These are phyloP conservation scores for Tieghemiomyces parasiticus DNA, from an alignment of 192 early-diverging fungal genomes.

Conservation along the genomic window DNA sequence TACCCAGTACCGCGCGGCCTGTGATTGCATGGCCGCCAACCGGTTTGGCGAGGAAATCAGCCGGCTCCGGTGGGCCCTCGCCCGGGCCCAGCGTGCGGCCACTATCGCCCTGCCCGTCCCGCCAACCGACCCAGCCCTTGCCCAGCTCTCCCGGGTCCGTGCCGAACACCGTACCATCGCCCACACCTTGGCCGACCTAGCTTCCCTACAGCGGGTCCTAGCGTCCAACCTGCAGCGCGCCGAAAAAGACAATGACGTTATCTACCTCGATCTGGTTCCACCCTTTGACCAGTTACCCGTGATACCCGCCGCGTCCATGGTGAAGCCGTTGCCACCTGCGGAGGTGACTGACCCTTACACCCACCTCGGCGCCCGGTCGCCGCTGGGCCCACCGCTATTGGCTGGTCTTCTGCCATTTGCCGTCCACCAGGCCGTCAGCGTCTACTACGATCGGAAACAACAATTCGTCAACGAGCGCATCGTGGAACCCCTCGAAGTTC, in stretches of 20 bases:
- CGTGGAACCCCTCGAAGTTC: slow-evolving; percentile 43
- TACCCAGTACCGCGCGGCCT: slow-evolving; percentile 62
- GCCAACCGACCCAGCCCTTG: not conserved
- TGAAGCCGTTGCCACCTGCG: slow-evolving; percentile 41
- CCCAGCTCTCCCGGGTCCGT: too few relatives aligned
- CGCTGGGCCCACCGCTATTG: slow-evolving; percentile 60
- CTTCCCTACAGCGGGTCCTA: slow-evolving; percentile 30
- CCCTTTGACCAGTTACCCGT: slow-evolving; percentile 33
- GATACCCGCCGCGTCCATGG: slow-evolving; percentile 57
- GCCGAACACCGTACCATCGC: not conserved
- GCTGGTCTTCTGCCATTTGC: slow-evolving; percentile 76
- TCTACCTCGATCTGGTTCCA: slow-evolving; percentile 72
- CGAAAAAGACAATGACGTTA: slow-evolving; percentile 83
- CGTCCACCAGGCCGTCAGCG: slow-evolving; percentile 75
- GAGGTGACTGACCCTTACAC: slow-evolving; percentile 46
- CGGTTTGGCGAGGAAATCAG: slow-evolving; percentile 82
- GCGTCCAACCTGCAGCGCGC: slow-evolving; percentile 37
- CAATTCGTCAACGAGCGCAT: slow-evolving; percentile 53
- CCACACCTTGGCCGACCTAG: slow-evolving; percentile 12
- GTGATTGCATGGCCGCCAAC: slow-evolving; percentile 50
- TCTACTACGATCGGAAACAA: slow-evolving; percentile 76
- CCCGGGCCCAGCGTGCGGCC: not conserved
- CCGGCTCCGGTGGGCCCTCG: slow-evolving; percentile 37
- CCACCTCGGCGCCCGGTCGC: slow-evolving; percentile 34
- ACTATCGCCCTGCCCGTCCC: not conserved